Base-by-base conservation (phyloP, 805 yeast species). In the Nakazawaea ernobii region DNA sequence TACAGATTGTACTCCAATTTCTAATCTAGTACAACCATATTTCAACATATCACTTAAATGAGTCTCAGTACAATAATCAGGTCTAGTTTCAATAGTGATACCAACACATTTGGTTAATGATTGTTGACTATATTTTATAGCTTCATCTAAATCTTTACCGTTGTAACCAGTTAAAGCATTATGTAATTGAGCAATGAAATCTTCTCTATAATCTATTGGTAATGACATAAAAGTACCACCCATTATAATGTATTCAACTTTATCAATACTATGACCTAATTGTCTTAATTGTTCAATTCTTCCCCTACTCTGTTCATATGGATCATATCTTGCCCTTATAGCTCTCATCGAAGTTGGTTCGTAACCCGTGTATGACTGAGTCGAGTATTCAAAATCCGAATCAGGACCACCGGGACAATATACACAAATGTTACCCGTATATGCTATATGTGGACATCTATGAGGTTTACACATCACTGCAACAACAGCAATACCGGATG, bases 391-490 rank as follows among this genome's bases (percentile, higher is more conserved):
- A 61, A 94, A 94, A 68, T 94, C 99, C 1, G 95, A 85, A 64
- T 94, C 99, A 3, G 99, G 99, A 2, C 99, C 99, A 51, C 99
- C 99, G 5, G 99, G 99, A 69, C 99, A 94, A 63, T 86, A 94
- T 10, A 94, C 99, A 71, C 99, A 94, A 52, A 94, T 94, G 61
- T 94, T 94, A 52, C 99, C 99, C 0, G 99, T 94, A 65, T 94
- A 94, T 17, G 99, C 98, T 58, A 94, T 94, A 66, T 94, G 99
- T 27, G 99, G 99, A 67, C 99, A 94, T 69, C 99, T 77, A 66
- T 94, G 99, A 2, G 99, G 99, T 66, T 94, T 94, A 71, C 97
- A 91, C 98, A 94, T 94, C 30, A 94, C 98, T 0, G 99, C 99
- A 39, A 94, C 98, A 17, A 94, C 99, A 8, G 99, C 99, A 50